Evolutionary conservation across 2,329 filamentous ascomycete species (phyloP).

Genomic region (Fonsecaea monophora): DNA sequence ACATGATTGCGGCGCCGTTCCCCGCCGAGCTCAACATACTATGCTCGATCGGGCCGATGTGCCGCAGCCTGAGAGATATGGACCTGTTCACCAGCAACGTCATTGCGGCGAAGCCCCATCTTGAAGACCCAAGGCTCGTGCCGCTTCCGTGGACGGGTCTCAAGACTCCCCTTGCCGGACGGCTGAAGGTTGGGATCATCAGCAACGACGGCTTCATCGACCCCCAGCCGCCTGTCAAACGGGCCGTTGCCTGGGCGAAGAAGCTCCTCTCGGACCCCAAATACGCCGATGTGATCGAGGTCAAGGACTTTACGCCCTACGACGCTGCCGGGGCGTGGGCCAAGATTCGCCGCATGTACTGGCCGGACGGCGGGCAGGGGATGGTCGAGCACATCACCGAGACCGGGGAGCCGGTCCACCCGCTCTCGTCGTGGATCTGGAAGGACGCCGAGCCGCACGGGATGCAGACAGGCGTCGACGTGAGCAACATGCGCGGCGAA

Average conservation of each 20-base stretch:
- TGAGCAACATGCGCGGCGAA: slow-evolving; percentile 36
- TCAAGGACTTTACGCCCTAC: slow-evolving; percentile 51
- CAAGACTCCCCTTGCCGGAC: slow-evolving; percentile 24
- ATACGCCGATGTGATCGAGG: slow-evolving; percentile 48
- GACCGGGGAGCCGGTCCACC: slow-evolving; percentile 27
- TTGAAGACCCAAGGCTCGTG: slow-evolving; percentile 58
- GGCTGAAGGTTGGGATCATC: slow-evolving; percentile 66
- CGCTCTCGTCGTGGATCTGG: slow-evolving; percentile 26
- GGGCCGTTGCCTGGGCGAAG: slow-evolving; percentile 53
- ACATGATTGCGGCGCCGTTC: slow-evolving; percentile 19
- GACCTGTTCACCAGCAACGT: slow-evolving; percentile 52
- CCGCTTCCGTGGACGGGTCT: slow-evolving; percentile 58
- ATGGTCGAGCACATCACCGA: slow-evolving; percentile 20
- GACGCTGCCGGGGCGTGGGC: slow-evolving; percentile 24
- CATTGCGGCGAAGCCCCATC: slow-evolving; percentile 58
- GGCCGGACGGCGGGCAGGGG: slow-evolving; percentile 21
- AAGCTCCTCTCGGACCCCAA: slow-evolving; percentile 43
- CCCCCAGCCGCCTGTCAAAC: slow-evolving; percentile 69
- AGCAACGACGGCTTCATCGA: slow-evolving; percentile 69
- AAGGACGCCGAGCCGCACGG: slow-evolving; percentile 23
- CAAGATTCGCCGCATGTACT: slow-evolving; percentile 26
- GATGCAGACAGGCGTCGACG: slow-evolving; percentile 36
- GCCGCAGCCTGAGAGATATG: slow-evolving; percentile 54
- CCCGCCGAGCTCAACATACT: slow-evolving; percentile 30
- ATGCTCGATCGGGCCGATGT: slow-evolving; percentile 28